Conservation (phyloP, 2,329 filamentous ascomycete genomes). For the Zymoseptoria tritici region DNA sequence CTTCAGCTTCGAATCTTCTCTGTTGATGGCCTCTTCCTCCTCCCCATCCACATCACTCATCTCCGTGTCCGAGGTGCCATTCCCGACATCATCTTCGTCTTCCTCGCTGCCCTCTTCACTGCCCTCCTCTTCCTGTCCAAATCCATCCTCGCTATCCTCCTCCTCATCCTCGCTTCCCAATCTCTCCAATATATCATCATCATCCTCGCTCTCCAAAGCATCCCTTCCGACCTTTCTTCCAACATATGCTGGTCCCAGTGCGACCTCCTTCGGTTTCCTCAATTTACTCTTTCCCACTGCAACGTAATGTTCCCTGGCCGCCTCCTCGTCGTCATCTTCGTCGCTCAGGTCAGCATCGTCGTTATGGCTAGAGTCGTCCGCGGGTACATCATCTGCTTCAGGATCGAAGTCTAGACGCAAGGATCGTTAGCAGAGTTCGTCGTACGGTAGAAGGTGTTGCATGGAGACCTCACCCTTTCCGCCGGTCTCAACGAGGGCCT, state of each 20-base stretch:
- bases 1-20: slow-evolving; percentile 52
- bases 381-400: slow-evolving; percentile 48
- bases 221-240: slow-evolving; percentile 68
- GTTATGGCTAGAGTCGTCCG: slow-evolving; percentile 46
- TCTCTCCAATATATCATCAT: slow-evolving; percentile 14
- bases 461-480: slow-evolving; percentile 23
- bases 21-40: slow-evolving; percentile 25
- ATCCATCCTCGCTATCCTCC: slow-evolving; percentile 27
- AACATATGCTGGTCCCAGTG: slow-evolving; percentile 71
- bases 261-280: slow-evolving; percentile 60
- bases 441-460: neutral
- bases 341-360: slow-evolving; percentile 41
- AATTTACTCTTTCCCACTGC: slow-evolving; percentile 77
- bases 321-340: slow-evolving; percentile 41
- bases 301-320: slow-evolving; percentile 80
- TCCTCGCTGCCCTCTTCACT: slow-evolving; percentile 35
- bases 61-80: slow-evolving; percentile 30
- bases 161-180: slow-evolving; percentile 22
- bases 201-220: slow-evolving; percentile 50
- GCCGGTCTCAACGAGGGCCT: slow-evolving; percentile 20
- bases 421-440: neutral
- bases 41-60: slow-evolving; percentile 27
- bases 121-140: slow-evolving; percentile 40
- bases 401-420: slow-evolving; percentile 66
- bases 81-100: slow-evolving; percentile 30